Conservation (phyloP, 257 asterid species). For the Solanum boliviense region DNA sequence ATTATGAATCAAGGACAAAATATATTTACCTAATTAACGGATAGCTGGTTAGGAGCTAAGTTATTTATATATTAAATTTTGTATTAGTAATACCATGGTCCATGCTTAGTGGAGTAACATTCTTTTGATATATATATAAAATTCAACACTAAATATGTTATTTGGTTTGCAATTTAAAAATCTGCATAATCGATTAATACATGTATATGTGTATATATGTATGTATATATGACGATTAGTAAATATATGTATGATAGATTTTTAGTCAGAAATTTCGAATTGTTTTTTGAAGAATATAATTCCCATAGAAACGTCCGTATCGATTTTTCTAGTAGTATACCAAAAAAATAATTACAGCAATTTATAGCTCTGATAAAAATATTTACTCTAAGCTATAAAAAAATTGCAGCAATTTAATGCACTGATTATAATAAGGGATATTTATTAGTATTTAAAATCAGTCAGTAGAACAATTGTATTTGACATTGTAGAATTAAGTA, state of each 20-base stretch:
- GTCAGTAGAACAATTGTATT: neutral
- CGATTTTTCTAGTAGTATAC: neutral
- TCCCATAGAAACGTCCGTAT: neutral
- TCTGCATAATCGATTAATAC: accelerated
- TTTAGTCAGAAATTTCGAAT: neutral
- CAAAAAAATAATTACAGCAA: neutral
- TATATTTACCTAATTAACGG: neutral
- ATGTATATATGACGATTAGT: neutral
- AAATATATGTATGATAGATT: too few relatives aligned
- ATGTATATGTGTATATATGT: too few relatives aligned
- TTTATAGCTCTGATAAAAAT: neutral
- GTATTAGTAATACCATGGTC: too few relatives aligned
- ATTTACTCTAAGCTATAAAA: neutral
- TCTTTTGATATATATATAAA: too few relatives aligned
- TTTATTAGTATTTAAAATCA: neutral
- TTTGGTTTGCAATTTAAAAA: neutral
- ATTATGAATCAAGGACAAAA: neutral
- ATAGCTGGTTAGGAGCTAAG: neutral
- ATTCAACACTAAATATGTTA: too few relatives aligned
- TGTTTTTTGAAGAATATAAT: too few relatives aligned
- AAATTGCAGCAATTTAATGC: neutral
- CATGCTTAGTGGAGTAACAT: too few relatives aligned
- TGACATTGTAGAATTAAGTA: neutral
- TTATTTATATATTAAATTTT: too few relatives aligned
- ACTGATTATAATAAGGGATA: neutral